phyloP scores from a whole-genome alignment of 2,329 filamentous ascomycete genomes.

The Monilinia laxa region DNA sequence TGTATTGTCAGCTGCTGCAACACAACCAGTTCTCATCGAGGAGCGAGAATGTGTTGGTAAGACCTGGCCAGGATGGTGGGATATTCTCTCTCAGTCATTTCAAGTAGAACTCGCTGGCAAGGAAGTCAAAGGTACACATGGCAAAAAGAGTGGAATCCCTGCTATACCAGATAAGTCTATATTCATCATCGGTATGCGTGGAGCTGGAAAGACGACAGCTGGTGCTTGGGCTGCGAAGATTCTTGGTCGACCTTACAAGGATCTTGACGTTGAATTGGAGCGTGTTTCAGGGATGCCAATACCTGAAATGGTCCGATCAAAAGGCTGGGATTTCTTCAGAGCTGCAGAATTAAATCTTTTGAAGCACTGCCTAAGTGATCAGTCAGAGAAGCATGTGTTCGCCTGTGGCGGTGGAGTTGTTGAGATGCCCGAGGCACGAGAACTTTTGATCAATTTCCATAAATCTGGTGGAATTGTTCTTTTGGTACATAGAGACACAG shows the following conservation, averaged over 20 bases:
- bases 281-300: constrained; percentile 71
- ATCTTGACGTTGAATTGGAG: constrained; percentile 88
- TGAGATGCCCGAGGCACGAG: constrained; percentile 76
- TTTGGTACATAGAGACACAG: constrained; percentile 82
- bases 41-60: constrained; percentile 94
- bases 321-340: constrained; percentile 89
- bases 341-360: constrained; percentile 74
- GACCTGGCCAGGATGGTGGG: constrained; percentile 99
- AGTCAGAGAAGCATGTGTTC: constrained; percentile 75
- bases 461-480: constrained; percentile 79
- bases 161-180: constrained; percentile 61
- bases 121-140: constrained; percentile 45
- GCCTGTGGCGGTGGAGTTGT: constrained; percentile 94
- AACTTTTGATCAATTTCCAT: constrained; percentile 71
- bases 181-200: constrained; percentile 95
- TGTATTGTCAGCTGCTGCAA: constrained; percentile 73
- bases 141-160: constrained; percentile 43
- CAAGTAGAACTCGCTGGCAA: constrained; percentile 73
- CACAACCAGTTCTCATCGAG: constrained; percentile 70
- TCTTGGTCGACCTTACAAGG: constrained; percentile 74
- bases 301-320: constrained; percentile 73
- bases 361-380: constrained; percentile 70
- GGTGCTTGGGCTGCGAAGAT: constrained; percentile 80
- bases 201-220: constrained; percentile 92
- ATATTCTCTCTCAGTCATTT: constrained; percentile 77